Conservation (phyloP, 345 rosid genomes). For the Chamaenerion angustifolium region DNA sequence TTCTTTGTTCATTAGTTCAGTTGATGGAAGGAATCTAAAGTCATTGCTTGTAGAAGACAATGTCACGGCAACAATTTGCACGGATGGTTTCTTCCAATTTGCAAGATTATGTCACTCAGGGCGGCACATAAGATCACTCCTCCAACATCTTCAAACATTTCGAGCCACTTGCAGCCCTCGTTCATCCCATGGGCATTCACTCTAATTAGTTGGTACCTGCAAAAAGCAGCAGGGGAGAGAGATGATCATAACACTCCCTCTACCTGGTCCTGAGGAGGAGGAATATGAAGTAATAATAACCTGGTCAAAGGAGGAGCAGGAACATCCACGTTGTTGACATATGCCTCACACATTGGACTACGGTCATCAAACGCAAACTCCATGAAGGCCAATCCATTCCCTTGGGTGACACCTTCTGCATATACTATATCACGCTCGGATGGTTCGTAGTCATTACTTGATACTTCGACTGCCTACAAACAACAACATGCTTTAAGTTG, state of each 20-base stretch:
- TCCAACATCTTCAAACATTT: constrained; percentile 94
- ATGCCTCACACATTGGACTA: constrained; percentile 82
- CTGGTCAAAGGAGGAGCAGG: constrained; percentile 46
- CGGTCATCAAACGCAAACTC: constrained; percentile 82
- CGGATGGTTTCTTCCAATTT: too few species aligned
- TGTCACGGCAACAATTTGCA: too few species aligned
- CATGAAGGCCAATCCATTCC: constrained; percentile 90
- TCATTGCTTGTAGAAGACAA: too few species aligned
- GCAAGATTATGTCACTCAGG: constrained; percentile 68
- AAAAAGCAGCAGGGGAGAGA: background rate
- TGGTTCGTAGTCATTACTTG: constrained; percentile 98
- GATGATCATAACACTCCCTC: too few species aligned
- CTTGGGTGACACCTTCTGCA: constrained; percentile 95
- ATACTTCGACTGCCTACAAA: constrained; percentile 85
- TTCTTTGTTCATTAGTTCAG: too few species aligned
- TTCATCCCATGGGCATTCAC: constrained; percentile 86
- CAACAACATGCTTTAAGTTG: constrained; percentile 3
- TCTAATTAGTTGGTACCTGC: constrained; percentile 86
- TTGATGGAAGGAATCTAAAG: too few species aligned
- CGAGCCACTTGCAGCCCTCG: constrained; percentile 98
- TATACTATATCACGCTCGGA: constrained; percentile 77
- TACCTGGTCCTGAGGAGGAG: too few species aligned
- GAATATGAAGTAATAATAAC: too few species aligned
- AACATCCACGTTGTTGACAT: constrained; percentile 57
- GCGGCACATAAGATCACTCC: constrained; percentile 74